A percentile compares a stretch with the other conserved stretches of the same genome.
phyloP scores from a whole-genome alignment of 495 filamentous ascomycete species.

The Tuber calosporum region DNA sequence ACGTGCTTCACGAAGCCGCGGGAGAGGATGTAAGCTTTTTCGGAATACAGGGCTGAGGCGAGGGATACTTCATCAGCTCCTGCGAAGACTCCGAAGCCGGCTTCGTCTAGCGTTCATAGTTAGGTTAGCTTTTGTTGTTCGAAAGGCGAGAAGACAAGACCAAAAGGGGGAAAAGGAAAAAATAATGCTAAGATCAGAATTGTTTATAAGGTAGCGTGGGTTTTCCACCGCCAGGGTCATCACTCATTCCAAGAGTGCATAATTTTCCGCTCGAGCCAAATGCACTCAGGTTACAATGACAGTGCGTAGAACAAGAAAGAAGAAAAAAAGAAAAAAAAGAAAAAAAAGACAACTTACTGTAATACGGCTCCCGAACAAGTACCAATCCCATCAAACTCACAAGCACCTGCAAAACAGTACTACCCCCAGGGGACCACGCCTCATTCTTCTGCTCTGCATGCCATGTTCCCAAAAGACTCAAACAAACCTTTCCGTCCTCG shows the following conservation, averaged over 20 bases:
- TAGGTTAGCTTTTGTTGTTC: slow-evolving; percentile 5
- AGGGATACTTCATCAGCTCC: slow-evolving; percentile 45
- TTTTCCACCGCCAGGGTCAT: slow-evolving; percentile 49
- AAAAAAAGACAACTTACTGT: slow-evolving; percentile 47
- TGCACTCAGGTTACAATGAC: slow-evolving; percentile 49
- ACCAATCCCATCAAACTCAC: slow-evolving; percentile 57
- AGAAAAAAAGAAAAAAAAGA: slow-evolving; percentile 5
- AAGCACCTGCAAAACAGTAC: slow-evolving; percentile 54
- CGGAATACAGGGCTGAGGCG: slow-evolving; percentile 51
- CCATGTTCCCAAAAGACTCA: slow-evolving; percentile 58
- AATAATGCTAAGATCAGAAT: not conserved
- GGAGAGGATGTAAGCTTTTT: slow-evolving; percentile 52
- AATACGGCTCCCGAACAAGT: slow-evolving; percentile 55
- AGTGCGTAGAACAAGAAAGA: not conserved
- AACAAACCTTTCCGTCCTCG: slow-evolving; percentile 56
- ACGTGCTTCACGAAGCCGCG: slow-evolving; percentile 51
- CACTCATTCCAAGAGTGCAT: slow-evolving; percentile 35
- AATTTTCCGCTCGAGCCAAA: slow-evolving; percentile 49
- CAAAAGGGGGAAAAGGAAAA: slow-evolving; percentile 1
- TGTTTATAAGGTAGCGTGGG: slow-evolving; percentile 49
- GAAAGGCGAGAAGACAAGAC: not conserved
- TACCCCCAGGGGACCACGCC: slow-evolving; percentile 48
- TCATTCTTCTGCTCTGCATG: slow-evolving; percentile 49
- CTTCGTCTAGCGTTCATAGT: slow-evolving; percentile 48
- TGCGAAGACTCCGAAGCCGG: slow-evolving; percentile 51